A percentile compares a stretch with the other conserved stretches of the same genome.
These are phyloP conservation scores for Dichotomopilus funicola DNA, from an alignment of 2,329 filamentous ascomycete species.

Conservation along the genomic window DNA sequence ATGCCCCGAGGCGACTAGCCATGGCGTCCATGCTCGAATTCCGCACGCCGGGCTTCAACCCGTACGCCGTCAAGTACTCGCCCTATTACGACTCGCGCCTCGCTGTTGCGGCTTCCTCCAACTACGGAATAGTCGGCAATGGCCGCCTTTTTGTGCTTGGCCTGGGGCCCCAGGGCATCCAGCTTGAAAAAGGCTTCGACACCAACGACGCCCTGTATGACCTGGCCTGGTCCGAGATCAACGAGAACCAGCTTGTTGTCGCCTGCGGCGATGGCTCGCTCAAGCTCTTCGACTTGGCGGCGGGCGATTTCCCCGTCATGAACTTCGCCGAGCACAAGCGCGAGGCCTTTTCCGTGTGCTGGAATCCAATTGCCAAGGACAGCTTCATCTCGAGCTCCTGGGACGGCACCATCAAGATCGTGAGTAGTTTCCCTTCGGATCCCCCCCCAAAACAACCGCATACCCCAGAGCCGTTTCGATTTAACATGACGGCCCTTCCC, in stretches of 20 bases:
- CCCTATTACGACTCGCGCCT: conserved; percentile 95
- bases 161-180: conserved; percentile 75
- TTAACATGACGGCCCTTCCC: neutral
- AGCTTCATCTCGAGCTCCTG: conserved; percentile 87
- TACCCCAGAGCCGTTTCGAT: neutral
- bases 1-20: conserved; percentile 4
- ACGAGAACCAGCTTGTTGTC: conserved; percentile 87
- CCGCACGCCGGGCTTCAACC: conserved; percentile 88
- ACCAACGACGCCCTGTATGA: conserved; percentile 97
- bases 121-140: conserved; percentile 96
- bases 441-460: neutral
- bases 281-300: conserved; percentile 82
- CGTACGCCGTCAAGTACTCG: conserved; percentile 96
- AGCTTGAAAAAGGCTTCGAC: conserved; percentile 86
- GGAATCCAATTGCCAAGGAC: conserved; percentile 88
- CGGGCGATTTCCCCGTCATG: conserved; percentile 79
- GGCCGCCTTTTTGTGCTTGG: conserved; percentile 80
- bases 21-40: conserved; percentile 77
- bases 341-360: conserved; percentile 86
- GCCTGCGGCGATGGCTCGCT: conserved; percentile 90
- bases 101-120: conserved; percentile 82
- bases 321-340: conserved; percentile 90
- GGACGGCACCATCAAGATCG: conserved; percentile 93
- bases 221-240: conserved; percentile 87
- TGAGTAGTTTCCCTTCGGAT: conserved; percentile 29